Conservation (phyloP, 2,329 filamentous ascomycete genomes). For the Hymenoscyphus scutula region DNA sequence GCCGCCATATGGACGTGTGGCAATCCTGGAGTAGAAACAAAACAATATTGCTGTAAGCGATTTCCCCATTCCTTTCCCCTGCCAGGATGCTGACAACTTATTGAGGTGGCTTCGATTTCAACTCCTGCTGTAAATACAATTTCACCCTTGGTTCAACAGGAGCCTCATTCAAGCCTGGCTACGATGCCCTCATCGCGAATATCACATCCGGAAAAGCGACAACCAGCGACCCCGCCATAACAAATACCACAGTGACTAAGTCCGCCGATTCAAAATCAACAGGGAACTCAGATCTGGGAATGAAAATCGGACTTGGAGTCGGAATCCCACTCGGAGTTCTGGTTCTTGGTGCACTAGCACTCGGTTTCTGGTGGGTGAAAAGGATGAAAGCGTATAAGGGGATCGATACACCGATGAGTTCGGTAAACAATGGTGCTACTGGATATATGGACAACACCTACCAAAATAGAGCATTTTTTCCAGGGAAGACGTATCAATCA, state of each 20-base stretch:
- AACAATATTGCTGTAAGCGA: conserved; percentile 16
- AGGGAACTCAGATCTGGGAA: conserved; percentile 14
- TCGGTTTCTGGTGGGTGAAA: conserved; percentile 22
- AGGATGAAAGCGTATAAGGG: conserved; percentile 10
- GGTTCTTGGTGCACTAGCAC: conserved; percentile 18
- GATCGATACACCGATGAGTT: conserved; percentile 2
- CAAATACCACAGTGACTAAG: conserved; percentile 8
- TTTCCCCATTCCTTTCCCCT: neutral
- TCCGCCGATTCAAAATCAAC: neutral
- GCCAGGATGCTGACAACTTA: neutral
- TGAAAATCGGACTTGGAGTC: conserved; percentile 24
- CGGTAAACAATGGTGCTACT: neutral
- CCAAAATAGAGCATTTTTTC: neutral
- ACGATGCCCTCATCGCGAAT: conserved; percentile 12
- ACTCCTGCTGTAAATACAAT: conserved; percentile 17
- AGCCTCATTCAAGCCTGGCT: conserved; percentile 19
- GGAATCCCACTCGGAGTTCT: conserved; percentile 22
- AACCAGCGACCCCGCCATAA: conserved; percentile 7
- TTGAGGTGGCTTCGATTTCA: conserved; percentile 4
- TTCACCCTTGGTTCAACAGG: conserved; percentile 17
- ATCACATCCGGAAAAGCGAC: conserved; percentile 2
- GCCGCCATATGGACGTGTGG: conserved; percentile 20
- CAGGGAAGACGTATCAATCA: neutral
- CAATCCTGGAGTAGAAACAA: conserved; percentile 6
- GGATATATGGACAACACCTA: neutral